phyloP scores from a whole-genome alignment of 192 early-diverging fungal species.

The Backusella parvicylindrica region DNA sequence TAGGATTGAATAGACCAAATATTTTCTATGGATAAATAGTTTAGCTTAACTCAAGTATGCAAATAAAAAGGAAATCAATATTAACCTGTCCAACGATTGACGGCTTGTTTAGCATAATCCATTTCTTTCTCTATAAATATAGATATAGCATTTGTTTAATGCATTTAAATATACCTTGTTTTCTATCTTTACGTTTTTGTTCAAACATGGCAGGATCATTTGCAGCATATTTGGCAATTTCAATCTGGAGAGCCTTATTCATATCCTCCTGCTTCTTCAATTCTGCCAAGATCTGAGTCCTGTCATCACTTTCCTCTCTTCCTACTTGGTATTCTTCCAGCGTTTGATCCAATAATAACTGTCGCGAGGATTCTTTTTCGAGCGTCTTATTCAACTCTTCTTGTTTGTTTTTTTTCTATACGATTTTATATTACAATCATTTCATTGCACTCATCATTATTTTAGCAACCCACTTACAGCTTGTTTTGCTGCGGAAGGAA shows the following conservation, averaged over 20 bases:
- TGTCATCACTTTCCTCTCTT: slow-evolving; percentile 30
- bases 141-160: too few species aligned
- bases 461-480: slow-evolving; percentile 35
- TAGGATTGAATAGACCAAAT: slow-evolving; percentile 81
- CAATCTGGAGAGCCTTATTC: slow-evolving; percentile 40
- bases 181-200: slow-evolving; percentile 62
- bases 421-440: too few species aligned
- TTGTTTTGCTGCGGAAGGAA: slow-evolving; percentile 65
- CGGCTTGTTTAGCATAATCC: slow-evolving; percentile 60
- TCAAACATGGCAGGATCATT: slow-evolving; percentile 73
- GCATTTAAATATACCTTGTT: too few species aligned
- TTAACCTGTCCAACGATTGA: slow-evolving; percentile 84
- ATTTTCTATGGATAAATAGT: slow-evolving; percentile 50
- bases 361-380: neutral
- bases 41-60: neutral
- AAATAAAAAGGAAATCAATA: neutral
- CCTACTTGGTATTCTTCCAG: slow-evolving; percentile 49
- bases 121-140: slow-evolving; percentile 53
- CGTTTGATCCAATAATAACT: slow-evolving; percentile 43
- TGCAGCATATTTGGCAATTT: slow-evolving; percentile 68
- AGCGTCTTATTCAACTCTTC: neutral
- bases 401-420: neutral
- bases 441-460: neutral
- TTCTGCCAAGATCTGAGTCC: slow-evolving; percentile 6
- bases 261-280: slow-evolving; percentile 47